Evolutionary conservation across 768 basidiomycete genomes (phyloP), one percentile per base, ranked within the genome.

Genomic region (Tephrocybe sp.): DNA sequence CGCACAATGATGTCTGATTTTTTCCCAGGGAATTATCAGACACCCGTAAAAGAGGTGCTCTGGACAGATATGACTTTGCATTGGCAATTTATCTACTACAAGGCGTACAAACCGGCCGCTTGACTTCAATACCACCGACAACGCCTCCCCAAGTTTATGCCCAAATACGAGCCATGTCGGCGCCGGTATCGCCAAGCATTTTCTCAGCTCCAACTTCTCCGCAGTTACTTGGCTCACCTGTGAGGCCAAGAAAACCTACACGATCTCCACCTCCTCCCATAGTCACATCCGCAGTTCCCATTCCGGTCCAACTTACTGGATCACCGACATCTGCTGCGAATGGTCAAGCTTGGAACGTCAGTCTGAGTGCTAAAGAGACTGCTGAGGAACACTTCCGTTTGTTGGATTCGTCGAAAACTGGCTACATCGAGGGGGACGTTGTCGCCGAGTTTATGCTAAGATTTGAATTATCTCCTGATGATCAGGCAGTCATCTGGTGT

Each of bases 31-130:
- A 77, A 48, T 72, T 89, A 35, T 77, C 83, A 19, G 86, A 89
- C 62, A 79, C 75, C 8, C 74, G 77, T 45, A 68, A 73, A 31
- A 72, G 81, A 32, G 85, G 85, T 5, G 69, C 74, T 3, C 77
- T 91, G 10, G 84, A 88, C 58, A 70, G 77, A 7, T 66, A 77
- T 23, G 85, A 89, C 52, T 91, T 91, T 63, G 78, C 81, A 32
- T 69, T 89, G 52, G 87, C 80, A 33, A 82, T 86, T 79, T 83
- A 82, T 63, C 76, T 87, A 50, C 80, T 89, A 35, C 65, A 71
- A 33, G 65, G 65, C n/a, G 50, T 70, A 13, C 65, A 66, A 56
- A 61, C 65, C 5, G 72, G 70, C 45, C 62, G 64, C 31, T 62
- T 74, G 1, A 56, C 58, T 19, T 52, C 59, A 1, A 58, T 75